phyloP scores from a whole-genome alignment of 2,329 filamentous ascomycete species.

The Fusarium devonianum region DNA sequence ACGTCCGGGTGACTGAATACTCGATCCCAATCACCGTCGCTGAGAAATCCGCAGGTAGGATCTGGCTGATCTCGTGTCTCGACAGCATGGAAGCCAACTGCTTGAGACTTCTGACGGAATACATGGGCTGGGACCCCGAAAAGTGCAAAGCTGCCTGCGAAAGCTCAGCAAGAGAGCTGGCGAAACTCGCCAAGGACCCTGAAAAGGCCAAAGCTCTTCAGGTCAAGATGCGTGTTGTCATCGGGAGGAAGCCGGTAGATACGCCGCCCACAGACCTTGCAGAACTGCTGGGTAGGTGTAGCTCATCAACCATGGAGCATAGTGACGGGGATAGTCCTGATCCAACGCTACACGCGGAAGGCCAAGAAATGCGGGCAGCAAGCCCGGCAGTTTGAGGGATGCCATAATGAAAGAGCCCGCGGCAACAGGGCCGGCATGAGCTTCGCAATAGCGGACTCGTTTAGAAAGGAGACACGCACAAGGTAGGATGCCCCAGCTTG shows the following conservation, averaged over 20 bases:
- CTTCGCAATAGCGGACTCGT: neutral
- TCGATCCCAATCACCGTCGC: slow-evolving; percentile 57
- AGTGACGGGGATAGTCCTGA: slow-evolving; percentile 35
- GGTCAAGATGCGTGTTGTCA: slow-evolving; percentile 57
- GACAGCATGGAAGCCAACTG: slow-evolving; percentile 59
- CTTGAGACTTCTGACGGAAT: slow-evolving; percentile 59
- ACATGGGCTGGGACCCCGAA: slow-evolving; percentile 60
- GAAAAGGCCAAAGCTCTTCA: slow-evolving; percentile 52
- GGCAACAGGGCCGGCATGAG: slow-evolving; percentile 8
- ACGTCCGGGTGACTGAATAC: slow-evolving; percentile 57
- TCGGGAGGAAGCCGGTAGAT: slow-evolving; percentile 58
- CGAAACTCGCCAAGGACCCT: slow-evolving; percentile 56
- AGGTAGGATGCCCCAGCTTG: neutral
- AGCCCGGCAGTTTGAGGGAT: slow-evolving; percentile 5
- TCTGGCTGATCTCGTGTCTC: slow-evolving; percentile 61
- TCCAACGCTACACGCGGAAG: slow-evolving; percentile 34
- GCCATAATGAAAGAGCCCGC: neutral
- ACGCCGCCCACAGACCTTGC: slow-evolving; percentile 33
- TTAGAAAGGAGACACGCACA: slow-evolving; percentile 14
- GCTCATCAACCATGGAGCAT: slow-evolving; percentile 30
- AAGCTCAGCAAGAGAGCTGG: slow-evolving; percentile 56
- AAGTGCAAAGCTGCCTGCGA: slow-evolving; percentile 57
- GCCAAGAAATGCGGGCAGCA: slow-evolving; percentile 19
- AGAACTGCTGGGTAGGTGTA: slow-evolving; percentile 20
- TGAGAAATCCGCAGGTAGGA: slow-evolving; percentile 56